Percentiles rank a stretch among this genome's conserved stretches.
Evolutionary conservation across 164 flowering plant genomes (phyloP).

Genomic region (Liriodendron chinense): DNA sequence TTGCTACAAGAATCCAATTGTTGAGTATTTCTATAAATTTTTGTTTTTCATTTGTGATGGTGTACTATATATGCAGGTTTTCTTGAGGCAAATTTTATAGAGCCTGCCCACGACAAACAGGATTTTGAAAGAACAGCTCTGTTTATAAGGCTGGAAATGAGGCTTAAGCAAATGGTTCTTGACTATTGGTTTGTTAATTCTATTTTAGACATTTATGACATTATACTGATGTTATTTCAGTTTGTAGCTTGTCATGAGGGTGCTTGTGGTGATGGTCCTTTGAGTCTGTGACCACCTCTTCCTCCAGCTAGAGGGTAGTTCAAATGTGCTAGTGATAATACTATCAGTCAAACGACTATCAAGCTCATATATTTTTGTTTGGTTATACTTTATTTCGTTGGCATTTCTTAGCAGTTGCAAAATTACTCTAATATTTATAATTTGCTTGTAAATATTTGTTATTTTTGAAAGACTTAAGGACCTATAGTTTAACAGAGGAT

Average conservation of each 20-base stretch:
- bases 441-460: background rate
- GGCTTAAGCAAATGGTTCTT: constrained; percentile 62
- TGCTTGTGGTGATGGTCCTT: background rate
- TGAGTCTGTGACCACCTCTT: background rate
- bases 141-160: constrained; percentile 62
- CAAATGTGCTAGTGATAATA: background rate
- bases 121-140: constrained; percentile 91
- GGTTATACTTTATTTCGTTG: background rate
- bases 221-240: background rate
- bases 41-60: constrained; percentile 5
- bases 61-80: constrained; percentile 54
- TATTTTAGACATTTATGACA: background rate
- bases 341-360: background rate
- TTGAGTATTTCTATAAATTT: constrained; percentile 6
- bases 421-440: too few relatives aligned
- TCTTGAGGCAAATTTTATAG: constrained; percentile 94
- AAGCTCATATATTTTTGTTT: too few relatives aligned
- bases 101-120: constrained; percentile 98
- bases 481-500: too few relatives aligned
- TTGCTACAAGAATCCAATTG: background rate
- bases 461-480: too few relatives aligned
- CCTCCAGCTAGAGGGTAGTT: background rate
- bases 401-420: background rate
- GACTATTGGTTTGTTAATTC: constrained; percentile 71
- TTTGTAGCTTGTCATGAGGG: background rate